Evolutionary conservation across 805 yeast genomes (phyloP), one percentile per base, ranked within the genome.

Genomic region (Metschnikowia reukaufii): DNA sequence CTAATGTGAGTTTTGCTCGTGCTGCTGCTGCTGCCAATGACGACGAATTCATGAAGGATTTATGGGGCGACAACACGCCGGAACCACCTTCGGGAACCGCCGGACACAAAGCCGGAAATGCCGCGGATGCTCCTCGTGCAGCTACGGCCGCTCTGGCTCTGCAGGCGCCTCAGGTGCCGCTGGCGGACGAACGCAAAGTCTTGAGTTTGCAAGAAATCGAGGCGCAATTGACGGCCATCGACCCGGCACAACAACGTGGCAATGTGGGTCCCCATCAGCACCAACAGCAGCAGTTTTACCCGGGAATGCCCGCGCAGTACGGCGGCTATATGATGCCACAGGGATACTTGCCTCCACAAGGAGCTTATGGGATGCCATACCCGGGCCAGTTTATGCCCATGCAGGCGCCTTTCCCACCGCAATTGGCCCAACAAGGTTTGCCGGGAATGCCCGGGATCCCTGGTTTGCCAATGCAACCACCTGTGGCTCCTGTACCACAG

Each of bases 191-290:
- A 43, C 72, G 73, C 55, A 77, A 76, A 56, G 75, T 84, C 18
- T 66, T 86, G 56, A 85, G 96, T 9, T 72, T 88, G 63, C 92
- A 86, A 62, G 95, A 90, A 57, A 79, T 90, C 54, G 96, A 90
- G 67, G 88, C 96, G 7, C 88, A 82, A 58, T 72, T 84, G 61
- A 71, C 82, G 49, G 73, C 77, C 4, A 72, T 76, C 46, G 76
- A 69, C 47, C 58, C 58, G 36, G 42, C 57, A 41, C 68, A 62
- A 34, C 60, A 53, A 18, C 61, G 44, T 54, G 56, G 44, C 60
- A 59, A 40, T 55, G 44, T 44, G 39, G 53, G 49, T 18, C 50
- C 44, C 18, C 60, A 44, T 27, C 59, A 48, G 30, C 68, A 60
- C 55, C 29, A 23, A 20, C 60, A 46, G 32, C 59, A 48, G 30